Percentiles rank a stretch among this genome's conserved stretches.
phyloP scores from a whole-genome alignment of 352 stramenopile species.

The Phytophthora idaei region DNA sequence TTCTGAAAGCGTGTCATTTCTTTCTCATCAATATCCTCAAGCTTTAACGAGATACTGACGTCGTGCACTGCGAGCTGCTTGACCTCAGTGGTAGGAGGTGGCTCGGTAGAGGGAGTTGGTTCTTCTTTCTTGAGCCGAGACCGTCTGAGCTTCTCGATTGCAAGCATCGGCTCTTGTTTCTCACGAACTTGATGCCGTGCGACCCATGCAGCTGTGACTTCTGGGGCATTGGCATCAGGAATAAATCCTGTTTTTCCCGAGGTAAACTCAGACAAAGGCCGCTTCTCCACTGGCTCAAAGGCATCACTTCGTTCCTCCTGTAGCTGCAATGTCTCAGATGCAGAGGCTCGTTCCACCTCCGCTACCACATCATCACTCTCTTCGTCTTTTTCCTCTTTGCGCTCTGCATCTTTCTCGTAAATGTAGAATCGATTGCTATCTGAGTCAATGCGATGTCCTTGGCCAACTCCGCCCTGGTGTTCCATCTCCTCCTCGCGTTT shows the following conservation, averaged over 20 bases:
- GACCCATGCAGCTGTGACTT: slow-evolving; percentile 40
- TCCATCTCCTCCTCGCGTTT: slow-evolving; percentile 63
- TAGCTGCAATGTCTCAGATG: slow-evolving; percentile 6
- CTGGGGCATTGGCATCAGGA: slow-evolving; percentile 21
- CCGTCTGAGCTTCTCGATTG: slow-evolving; percentile 47
- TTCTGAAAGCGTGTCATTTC: slow-evolving; percentile 30
- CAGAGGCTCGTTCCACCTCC: slow-evolving; percentile 30
- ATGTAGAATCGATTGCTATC: slow-evolving; percentile 77
- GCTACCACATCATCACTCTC: slow-evolving; percentile 38
- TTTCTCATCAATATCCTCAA: slow-evolving; percentile 41
- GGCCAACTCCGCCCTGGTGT: slow-evolving; percentile 25
- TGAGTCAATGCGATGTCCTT: slow-evolving; percentile 84
- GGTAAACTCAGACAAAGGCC: slow-evolving; percentile 23
- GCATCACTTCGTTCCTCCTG: slow-evolving; percentile 32
- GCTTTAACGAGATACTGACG: slow-evolving; percentile 55
- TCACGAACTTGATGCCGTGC: slow-evolving; percentile 44
- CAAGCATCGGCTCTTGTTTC: slow-evolving; percentile 51
- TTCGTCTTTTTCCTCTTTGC: slow-evolving; percentile 25
- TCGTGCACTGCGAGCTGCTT: slow-evolving; percentile 10
- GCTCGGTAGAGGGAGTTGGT: not conserved
- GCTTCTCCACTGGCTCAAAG: slow-evolving; percentile 37
- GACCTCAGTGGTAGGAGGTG: not conserved
- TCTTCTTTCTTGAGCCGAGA: slow-evolving; percentile 30
- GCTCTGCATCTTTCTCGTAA: slow-evolving; percentile 48
- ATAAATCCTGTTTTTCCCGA: slow-evolving; percentile 6